phyloP scores from a whole-genome alignment of 345 rosid species.

The Populus tremula region DNA sequence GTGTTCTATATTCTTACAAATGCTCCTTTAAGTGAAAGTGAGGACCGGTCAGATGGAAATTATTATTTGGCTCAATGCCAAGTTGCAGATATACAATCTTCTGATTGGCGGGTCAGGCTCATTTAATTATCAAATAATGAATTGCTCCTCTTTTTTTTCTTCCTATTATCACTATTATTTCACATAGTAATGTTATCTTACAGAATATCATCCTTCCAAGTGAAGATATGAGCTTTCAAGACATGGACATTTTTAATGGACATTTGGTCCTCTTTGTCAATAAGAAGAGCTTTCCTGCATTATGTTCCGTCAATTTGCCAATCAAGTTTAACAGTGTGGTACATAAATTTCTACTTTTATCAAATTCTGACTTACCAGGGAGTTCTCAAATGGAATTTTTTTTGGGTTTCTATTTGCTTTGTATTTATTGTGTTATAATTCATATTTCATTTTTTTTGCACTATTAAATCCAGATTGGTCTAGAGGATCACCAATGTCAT shows the following conservation, averaged over 20 bases:
- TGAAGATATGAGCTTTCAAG: conserved; percentile 60
- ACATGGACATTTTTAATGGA: conserved; percentile 77
- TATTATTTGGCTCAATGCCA: conserved; percentile 59
- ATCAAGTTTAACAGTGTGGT: conserved; percentile 49
- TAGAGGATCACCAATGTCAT: no score
- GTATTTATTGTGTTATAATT: no score
- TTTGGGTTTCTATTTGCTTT: no score
- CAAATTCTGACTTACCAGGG: not conserved
- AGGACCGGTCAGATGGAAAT: conserved; percentile 40
- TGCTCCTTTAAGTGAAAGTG: conserved; percentile 45
- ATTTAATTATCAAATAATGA: not conserved
- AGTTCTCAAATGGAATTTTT: not conserved
- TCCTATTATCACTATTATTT: not conserved
- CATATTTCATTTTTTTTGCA: no score
- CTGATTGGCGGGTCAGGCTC: conserved; percentile 57
- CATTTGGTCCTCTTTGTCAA: conserved; percentile 64
- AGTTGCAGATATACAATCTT: conserved; percentile 43
- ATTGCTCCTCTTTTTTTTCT: not conserved
- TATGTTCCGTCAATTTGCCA: conserved; percentile 74
- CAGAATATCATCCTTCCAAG: conserved; percentile 66
- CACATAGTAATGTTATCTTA: conserved; percentile 7
- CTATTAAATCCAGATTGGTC: no score
- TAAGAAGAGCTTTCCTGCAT: conserved; percentile 52
- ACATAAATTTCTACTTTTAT: conserved; percentile 8
- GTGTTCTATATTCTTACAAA: conserved; percentile 72